Percentiles rank a stretch among this genome's conserved stretches.
phyloP scores from a whole-genome alignment of 768 basidiomycete genomes.

The Xerocomus potaroensis region DNA sequence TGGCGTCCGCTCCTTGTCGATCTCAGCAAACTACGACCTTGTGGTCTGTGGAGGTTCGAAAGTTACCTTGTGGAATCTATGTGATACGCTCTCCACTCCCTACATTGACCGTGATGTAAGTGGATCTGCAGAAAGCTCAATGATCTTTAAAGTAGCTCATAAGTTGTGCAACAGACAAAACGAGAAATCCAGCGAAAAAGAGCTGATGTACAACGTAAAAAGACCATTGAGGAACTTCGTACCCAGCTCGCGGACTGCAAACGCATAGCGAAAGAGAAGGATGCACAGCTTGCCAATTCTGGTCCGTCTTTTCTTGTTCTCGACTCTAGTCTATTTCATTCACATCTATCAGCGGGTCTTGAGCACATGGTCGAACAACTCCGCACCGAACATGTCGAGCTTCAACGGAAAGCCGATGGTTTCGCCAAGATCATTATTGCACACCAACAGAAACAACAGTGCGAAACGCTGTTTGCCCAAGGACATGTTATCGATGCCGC shows the following conservation, averaged over 20 bases:
- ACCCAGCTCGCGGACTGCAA: too few species aligned
- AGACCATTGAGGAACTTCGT: too few species aligned
- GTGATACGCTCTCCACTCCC: neutral
- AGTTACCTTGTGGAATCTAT: neutral
- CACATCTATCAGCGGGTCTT: neutral
- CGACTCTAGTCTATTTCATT: too few species aligned
- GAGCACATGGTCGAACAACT: neutral
- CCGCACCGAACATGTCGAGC: neutral
- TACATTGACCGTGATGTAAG: neutral
- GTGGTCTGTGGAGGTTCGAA: neutral
- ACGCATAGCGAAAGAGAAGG: too few species aligned
- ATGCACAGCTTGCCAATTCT: too few species aligned
- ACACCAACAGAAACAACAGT: constrained; percentile 3
- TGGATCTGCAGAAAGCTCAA: neutral
- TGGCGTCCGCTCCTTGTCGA: neutral
- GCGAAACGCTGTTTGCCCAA: constrained; percentile 1
- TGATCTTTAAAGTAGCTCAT: too few species aligned
- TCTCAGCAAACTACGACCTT: neutral
- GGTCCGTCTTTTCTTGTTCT: too few species aligned
- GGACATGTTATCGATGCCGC: neutral
- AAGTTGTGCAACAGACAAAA: too few species aligned
- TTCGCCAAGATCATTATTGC: neutral
- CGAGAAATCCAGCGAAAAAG: too few species aligned
- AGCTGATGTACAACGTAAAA: too few species aligned
- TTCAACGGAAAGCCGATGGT: neutral